These are phyloP conservation scores for Spergularia azorica DNA, from an alignment of 179 eudicot species.

Conservation along the genomic window DNA sequence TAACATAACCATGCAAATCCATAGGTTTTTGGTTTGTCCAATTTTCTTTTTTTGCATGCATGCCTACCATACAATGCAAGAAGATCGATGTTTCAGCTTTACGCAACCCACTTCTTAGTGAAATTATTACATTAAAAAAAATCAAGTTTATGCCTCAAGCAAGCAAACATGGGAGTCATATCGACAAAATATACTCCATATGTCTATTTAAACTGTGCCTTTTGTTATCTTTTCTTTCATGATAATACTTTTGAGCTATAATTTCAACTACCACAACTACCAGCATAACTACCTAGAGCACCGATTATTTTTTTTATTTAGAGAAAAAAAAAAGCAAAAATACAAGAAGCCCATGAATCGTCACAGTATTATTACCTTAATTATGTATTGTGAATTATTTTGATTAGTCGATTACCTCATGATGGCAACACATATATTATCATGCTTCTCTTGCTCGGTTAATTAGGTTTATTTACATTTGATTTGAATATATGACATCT, in stretches of 20 bases:
- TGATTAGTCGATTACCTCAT: not conserved
- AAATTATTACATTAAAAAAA: not conserved
- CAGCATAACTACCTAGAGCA: conserved; percentile 5
- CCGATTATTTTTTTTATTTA: not conserved
- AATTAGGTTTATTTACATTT: not conserved
- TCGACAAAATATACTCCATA: not conserved
- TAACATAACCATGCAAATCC: conserved; percentile 14
- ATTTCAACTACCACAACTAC: conserved; percentile 20
- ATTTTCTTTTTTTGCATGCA: conserved; percentile 6
- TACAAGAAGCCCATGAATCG: no score
- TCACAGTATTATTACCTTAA: no score
- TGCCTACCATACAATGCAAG: conserved; percentile 7
- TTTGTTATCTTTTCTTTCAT: not conserved
- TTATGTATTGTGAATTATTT: no score
- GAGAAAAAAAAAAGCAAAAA: no score
- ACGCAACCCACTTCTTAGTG: conserved; percentile 17
- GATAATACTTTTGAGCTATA: not conserved
- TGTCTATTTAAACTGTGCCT: not conserved
- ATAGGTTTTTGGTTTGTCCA: conserved; percentile 15
- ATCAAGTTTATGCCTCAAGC: conserved; percentile 29
- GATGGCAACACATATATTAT: not conserved
- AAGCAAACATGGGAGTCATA: conserved; percentile 36
- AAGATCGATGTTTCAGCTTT: conserved; percentile 21
- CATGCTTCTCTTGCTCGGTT: not conserved
- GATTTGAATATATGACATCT: no score